phyloP scores from a whole-genome alignment of 306 rosid species.

The Rubus idaeus region DNA sequence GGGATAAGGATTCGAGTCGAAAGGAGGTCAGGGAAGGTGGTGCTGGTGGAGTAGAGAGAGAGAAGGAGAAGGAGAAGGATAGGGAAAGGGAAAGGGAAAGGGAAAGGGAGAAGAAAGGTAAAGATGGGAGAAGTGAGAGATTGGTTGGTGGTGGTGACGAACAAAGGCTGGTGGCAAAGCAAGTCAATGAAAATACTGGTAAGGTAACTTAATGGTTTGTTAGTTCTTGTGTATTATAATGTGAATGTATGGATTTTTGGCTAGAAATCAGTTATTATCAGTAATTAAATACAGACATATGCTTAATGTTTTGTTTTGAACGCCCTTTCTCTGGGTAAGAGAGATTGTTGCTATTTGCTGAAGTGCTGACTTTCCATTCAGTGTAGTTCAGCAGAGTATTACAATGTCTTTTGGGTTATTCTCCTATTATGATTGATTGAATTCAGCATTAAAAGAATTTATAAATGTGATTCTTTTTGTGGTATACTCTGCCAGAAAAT shows the following conservation, averaged over 20 bases:
- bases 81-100: background rate
- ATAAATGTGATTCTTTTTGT: too few relatives aligned
- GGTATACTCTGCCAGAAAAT: too few relatives aligned
- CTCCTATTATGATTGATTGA: background rate
- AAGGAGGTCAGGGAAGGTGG: constrained; percentile 64
- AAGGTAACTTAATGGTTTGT: constrained; percentile 52
- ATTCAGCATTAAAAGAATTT: too few relatives aligned
- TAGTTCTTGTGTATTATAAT: background rate
- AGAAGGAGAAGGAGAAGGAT: constrained; percentile 36
- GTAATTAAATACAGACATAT: background rate
- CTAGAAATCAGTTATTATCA: background rate
- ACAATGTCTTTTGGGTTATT: background rate
- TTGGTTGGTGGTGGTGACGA: constrained; percentile 53
- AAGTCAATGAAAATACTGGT: constrained; percentile 74
- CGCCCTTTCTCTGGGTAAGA: too few relatives aligned
- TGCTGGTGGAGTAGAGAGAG: constrained; percentile 53
- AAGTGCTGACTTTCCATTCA: background rate
- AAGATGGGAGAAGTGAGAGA: constrained; percentile 67
- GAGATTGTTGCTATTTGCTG: background rate
- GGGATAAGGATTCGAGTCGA: constrained; percentile 67
- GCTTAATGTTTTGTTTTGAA: too few relatives aligned
- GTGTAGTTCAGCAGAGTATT: background rate
- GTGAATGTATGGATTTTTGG: background rate
- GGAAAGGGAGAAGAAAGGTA: constrained; percentile 50
- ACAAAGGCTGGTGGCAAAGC: constrained; percentile 51